phyloP scores from a whole-genome alignment of 2,329 filamentous ascomycete species.

The Trichoderma sp. region DNA sequence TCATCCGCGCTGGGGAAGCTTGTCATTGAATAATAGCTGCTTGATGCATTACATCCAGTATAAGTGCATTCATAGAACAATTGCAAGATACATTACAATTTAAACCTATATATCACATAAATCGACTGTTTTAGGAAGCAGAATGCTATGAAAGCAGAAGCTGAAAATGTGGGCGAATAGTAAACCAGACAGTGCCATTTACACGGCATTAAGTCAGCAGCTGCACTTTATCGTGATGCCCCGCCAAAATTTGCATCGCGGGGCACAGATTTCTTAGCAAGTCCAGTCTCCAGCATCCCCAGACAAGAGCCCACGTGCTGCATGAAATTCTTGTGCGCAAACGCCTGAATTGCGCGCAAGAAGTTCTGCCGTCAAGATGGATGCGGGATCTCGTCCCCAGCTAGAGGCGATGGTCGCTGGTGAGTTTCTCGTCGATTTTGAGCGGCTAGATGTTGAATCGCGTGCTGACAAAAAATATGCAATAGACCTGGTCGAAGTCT shows the following conservation, averaged over 20 bases:
- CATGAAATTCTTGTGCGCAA: constrained; percentile 9
- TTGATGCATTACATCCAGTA: background rate
- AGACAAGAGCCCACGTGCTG: constrained; percentile 11
- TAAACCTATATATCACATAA: background rate
- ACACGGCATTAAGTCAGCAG: background rate
- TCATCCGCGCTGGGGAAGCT: background rate
- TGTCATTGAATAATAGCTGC: background rate
- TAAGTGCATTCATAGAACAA: background rate
- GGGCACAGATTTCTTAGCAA: constrained; percentile 20
- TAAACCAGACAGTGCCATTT: background rate
- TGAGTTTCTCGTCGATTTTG: constrained; percentile 8
- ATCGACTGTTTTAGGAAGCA: background rate
- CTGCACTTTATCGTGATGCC: constrained; percentile 20
- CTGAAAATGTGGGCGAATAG: background rate
- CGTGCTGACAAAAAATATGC: constrained; percentile 6
- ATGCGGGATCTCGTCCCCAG: constrained; percentile 15
- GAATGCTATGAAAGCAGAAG: background rate
- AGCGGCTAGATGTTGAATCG: background rate
- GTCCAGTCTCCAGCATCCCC: constrained; percentile 4
- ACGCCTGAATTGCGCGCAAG: background rate
- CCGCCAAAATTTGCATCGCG: constrained; percentile 29
- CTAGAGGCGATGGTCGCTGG: constrained; percentile 17
- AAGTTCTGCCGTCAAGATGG: constrained; percentile 19
- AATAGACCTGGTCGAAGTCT: constrained; percentile 44
- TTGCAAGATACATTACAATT: background rate